phyloP scores from a whole-genome alignment of 2,329 filamentous ascomycete species.

The Penicillium concentricum region DNA sequence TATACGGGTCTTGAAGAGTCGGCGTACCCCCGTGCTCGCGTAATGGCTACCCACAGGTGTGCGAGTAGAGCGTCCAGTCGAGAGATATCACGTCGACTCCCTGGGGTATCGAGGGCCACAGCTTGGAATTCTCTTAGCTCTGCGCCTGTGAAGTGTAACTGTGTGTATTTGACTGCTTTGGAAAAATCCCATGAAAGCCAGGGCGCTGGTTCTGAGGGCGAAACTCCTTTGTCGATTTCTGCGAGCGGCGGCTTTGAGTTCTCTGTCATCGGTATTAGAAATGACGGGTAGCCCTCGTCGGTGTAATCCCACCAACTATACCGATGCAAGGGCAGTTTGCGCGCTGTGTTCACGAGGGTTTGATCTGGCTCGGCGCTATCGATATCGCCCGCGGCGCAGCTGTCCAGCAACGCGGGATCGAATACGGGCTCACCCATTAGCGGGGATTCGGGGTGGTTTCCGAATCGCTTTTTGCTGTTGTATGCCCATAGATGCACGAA shows the following conservation, averaged over 20 bases:
- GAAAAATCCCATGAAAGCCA: conserved; percentile 5
- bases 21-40: background rate
- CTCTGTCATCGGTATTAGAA: background rate
- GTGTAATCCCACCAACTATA: conserved; percentile 6
- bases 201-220: background rate
- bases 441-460: background rate
- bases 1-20: background rate
- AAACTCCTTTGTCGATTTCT: background rate
- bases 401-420: background rate
- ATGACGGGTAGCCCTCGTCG: background rate
- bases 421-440: background rate
- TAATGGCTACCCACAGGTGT: background rate
- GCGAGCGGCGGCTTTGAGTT: background rate
- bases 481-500: conserved; percentile 48
- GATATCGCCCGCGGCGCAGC: background rate
- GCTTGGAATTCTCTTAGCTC: background rate
- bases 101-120: background rate
- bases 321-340: conserved; percentile 1
- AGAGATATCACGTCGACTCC: background rate
- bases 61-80: conserved; percentile 3
- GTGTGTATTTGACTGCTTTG: background rate
- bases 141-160: background rate
- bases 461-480: conserved; percentile 37
- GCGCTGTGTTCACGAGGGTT: background rate
- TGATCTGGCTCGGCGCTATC: background rate